Conservation (phyloP, 257 asterid species). For the Handroanthus guayacan region DNA sequence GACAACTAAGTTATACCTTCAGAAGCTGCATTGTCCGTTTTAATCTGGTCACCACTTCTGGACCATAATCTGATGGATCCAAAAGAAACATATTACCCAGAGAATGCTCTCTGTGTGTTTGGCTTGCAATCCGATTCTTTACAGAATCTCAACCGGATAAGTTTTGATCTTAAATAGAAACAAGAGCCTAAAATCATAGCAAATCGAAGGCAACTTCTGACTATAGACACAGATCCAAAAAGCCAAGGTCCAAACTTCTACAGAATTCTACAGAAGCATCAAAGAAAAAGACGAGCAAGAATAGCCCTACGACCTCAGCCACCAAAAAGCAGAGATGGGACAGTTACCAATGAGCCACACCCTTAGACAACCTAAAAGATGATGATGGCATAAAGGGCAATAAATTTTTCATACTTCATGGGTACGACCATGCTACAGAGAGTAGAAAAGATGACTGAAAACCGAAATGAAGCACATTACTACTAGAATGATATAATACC, state of each 20-base stretch:
- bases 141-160: not conserved
- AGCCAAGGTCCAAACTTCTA: not conserved
- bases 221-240: not conserved
- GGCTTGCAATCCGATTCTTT: not conserved
- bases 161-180: not conserved
- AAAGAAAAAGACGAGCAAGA: not conserved
- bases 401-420: not conserved
- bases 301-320: not conserved
- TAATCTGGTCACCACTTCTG: not conserved
- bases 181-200: not conserved
- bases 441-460: not conserved
- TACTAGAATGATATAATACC: not conserved
- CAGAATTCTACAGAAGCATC: not conserved
- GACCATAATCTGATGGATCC: not conserved
- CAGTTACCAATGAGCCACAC: not conserved
- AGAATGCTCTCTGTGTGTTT: not conserved
- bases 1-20: not conserved
- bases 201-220: not conserved
- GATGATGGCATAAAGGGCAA: not conserved
- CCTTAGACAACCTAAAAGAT: not conserved
- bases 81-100: not conserved
- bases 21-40: not conserved
- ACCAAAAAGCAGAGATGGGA: not conserved
- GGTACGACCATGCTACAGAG: not conserved
- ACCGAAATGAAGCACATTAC: not conserved